These are phyloP conservation scores for Sclerotinia trifoliorum DNA, from an alignment of 2,329 filamentous ascomycete species.

Conservation along the genomic window DNA sequence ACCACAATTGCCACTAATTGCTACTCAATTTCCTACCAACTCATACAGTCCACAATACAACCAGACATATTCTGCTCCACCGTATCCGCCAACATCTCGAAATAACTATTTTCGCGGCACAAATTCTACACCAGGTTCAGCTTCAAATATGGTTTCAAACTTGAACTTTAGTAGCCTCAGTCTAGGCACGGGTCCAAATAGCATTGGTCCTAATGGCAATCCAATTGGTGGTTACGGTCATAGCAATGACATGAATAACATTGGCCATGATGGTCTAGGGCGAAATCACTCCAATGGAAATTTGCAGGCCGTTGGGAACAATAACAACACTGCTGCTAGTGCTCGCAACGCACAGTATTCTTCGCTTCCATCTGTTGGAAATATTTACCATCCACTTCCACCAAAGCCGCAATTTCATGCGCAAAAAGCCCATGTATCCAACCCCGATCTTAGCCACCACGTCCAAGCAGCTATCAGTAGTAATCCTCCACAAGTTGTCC, in stretches of 20 bases:
- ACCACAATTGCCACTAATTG: conserved; percentile 10
- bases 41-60: conserved; percentile 1
- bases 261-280: neutral
- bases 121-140: neutral
- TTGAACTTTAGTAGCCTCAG: conserved; percentile 3
- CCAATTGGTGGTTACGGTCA: neutral
- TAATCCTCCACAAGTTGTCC: conserved; percentile 2
- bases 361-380: neutral
- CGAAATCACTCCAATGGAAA: neutral
- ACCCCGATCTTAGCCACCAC: neutral
- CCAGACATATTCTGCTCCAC: conserved; percentile 11
- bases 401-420: conserved; percentile 12
- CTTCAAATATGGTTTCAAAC: conserved; percentile 2
- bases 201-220: neutral
- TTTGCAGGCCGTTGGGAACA: neutral
- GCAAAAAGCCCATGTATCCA: neutral
- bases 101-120: conserved; percentile 5
- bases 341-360: conserved; percentile 17
- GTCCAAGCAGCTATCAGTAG: neutral
- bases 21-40: conserved; percentile 6
- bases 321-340: conserved; percentile 5
- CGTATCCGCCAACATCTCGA: conserved; percentile 3
- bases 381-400: conserved; percentile 1
- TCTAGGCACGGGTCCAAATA: conserved; percentile 2
- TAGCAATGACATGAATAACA: neutral